These are phyloP conservation scores for Adansonia gregorii DNA, from an alignment of 441 rosid genomes.

Conservation along the genomic window DNA sequence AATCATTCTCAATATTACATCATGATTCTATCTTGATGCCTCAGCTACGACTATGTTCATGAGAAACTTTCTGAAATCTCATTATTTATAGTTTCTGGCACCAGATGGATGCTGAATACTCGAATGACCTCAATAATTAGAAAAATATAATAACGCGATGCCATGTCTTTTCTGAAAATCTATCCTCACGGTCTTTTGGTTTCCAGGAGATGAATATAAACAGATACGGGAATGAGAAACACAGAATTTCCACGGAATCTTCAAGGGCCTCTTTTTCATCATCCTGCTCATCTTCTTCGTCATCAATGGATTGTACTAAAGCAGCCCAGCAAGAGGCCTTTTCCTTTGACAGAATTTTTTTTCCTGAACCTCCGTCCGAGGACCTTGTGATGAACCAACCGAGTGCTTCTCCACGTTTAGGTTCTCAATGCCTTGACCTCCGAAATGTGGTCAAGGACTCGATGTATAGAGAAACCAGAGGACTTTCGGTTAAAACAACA, in stretches of 20 bases:
- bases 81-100: background rate
- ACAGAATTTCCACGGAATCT: conserved; percentile 66
- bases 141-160: background rate
- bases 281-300: conserved; percentile 75
- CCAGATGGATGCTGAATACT: background rate
- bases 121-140: background rate
- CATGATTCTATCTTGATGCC: conserved; percentile 9
- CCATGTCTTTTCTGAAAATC: conserved; percentile 15
- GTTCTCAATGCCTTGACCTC: conserved; percentile 63
- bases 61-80: background rate
- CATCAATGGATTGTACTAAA: conserved; percentile 62
- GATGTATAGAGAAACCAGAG: conserved; percentile 82
- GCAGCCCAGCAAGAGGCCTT: conserved; percentile 60
- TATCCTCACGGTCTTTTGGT: conserved; percentile 34
- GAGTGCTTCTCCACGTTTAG: conserved; percentile 52
- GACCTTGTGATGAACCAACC: conserved; percentile 55
- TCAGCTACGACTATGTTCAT: background rate
- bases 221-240: conserved; percentile 52
- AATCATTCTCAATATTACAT: background rate
- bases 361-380: conserved; percentile 65
- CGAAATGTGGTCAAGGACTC: conserved; percentile 88
- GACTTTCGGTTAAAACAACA: conserved; percentile 53
- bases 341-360: conserved; percentile 54
- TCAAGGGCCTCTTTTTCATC: conserved; percentile 85
- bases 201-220: conserved; percentile 51